Percentiles rank a stretch among this genome's conserved stretches.
phyloP scores from a whole-genome alignment of 139 green algal genomes.

The Auxenochlorella pyrenoidosa region DNA sequence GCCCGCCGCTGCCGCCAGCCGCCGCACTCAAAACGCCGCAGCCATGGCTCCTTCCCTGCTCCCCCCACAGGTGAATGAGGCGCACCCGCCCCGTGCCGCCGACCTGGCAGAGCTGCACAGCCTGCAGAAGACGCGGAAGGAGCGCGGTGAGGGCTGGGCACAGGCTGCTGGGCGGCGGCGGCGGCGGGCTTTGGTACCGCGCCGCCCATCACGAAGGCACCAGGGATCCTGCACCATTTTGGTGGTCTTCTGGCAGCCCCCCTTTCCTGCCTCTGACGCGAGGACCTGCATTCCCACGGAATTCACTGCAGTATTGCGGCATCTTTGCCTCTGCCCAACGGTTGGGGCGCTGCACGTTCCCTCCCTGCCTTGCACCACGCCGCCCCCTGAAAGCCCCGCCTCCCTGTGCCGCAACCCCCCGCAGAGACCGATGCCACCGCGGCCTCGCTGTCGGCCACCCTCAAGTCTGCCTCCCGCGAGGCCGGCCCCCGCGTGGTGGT shows the following conservation, averaged over 20 bases:
- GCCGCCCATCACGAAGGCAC: neutral
- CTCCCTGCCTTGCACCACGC: no score
- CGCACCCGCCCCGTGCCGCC: constrained; percentile 43
- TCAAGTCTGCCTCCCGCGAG: constrained; percentile 30
- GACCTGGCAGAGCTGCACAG: constrained; percentile 47
- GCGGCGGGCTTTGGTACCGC: no score
- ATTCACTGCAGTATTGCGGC: no score
- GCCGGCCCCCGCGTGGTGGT: constrained; percentile 37
- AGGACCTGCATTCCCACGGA: no score
- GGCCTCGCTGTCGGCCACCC: constrained; percentile 38
- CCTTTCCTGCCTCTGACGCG: no score
- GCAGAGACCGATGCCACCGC: constrained; percentile 19
- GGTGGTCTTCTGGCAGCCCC: no score
- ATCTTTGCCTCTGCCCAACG: no score
- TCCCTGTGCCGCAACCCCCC: neutral
- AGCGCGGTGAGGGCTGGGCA: constrained; percentile 10
- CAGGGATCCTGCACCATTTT: no score
- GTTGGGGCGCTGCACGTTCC: no score
- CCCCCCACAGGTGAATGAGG: constrained; percentile 39
- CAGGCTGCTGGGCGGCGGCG: neutral
- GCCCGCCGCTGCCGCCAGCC: no score
- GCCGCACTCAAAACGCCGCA: neutral
- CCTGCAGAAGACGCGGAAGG: constrained; percentile 55
- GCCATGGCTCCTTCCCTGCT: neutral
- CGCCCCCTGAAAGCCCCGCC: neutral